These are phyloP conservation scores for Xylaria sp. DNA, from an alignment of 2,329 filamentous ascomycete species.

Conservation along the genomic window DNA sequence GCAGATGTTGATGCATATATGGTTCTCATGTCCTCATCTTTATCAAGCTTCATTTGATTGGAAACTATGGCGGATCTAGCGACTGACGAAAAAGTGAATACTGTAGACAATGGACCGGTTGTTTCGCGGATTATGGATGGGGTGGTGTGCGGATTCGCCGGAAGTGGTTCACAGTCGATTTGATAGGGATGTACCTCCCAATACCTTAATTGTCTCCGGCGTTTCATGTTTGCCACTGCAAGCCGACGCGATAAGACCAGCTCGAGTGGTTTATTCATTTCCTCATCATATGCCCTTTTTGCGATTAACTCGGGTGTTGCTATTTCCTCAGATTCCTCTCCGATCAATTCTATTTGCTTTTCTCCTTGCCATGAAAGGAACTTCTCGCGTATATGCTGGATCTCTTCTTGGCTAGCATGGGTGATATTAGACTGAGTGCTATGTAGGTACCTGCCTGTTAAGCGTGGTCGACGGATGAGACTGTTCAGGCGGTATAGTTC, in stretches of 20 bases:
- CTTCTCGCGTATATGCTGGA: slow-evolving; percentile 10
- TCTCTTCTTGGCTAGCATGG: not conserved
- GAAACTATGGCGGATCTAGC: not conserved
- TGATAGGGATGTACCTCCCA: slow-evolving; percentile 3
- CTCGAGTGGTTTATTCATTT: not conserved
- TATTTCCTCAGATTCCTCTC: not conserved
- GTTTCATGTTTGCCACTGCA: slow-evolving; percentile 1
- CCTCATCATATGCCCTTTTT: not conserved
- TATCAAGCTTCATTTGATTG: not conserved
- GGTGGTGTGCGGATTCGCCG: no score
- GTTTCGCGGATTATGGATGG: no score
- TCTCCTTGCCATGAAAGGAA: slow-evolving; percentile 3
- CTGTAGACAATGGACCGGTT: no score
- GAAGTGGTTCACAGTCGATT: not conserved
- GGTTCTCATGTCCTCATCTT: not conserved
- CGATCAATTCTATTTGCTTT: not conserved
- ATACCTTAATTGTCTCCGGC: slow-evolving; percentile 9
- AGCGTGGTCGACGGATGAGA: slow-evolving; percentile 4
- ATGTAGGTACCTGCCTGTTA: not conserved
- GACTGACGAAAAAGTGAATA: no score
- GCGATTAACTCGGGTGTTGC: not conserved
- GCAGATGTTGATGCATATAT: not conserved
- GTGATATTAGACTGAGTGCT: not conserved
- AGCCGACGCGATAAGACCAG: not conserved
- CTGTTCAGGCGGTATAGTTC: slow-evolving; percentile 9